These are phyloP conservation scores for Naganishia vaughanmartiniae DNA, from an alignment of 768 basidiomycete species.

Conservation along the genomic window DNA sequence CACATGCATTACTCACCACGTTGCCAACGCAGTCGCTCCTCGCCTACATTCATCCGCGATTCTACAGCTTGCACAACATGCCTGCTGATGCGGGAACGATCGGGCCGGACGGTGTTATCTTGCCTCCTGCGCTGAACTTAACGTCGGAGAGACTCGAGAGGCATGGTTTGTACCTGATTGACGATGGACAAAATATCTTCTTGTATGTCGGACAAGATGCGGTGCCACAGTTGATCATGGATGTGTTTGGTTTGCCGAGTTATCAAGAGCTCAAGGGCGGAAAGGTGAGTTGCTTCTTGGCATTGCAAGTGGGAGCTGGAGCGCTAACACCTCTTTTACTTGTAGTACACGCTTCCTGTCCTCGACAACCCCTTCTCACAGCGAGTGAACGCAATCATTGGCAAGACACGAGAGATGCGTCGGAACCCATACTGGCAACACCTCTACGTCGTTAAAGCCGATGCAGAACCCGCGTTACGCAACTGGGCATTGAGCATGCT, in stretches of 20 bases:
- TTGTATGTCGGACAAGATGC: constrained; percentile 97
- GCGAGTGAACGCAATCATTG: constrained; percentile 85
- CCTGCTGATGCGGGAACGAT: constrained; percentile 87
- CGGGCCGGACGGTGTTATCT: constrained; percentile 79
- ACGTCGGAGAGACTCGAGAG: constrained; percentile 93
- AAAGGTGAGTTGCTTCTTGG: constrained; percentile 62
- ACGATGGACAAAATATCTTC: constrained; percentile 97
- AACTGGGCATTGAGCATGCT: constrained; percentile 92
- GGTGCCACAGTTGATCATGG: constrained; percentile 88
- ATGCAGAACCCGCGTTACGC: constrained; percentile 89
- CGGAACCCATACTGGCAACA: constrained; percentile 90
- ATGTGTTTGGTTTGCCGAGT: constrained; percentile 84
- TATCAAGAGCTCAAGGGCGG: constrained; percentile 89
- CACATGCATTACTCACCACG: constrained; percentile 85
- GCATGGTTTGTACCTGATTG: constrained; percentile 93
- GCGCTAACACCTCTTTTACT: too few relatives aligned
- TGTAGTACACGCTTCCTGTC: constrained; percentile 76
- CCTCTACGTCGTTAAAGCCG: constrained; percentile 94
- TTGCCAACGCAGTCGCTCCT: constrained; percentile 85
- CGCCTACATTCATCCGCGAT: constrained; percentile 89
- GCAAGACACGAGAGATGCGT: constrained; percentile 91
- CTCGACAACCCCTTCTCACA: constrained; percentile 95
- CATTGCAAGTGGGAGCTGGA: too few relatives aligned
- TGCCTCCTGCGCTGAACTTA: constrained; percentile 82
- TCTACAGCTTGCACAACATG: constrained; percentile 97